A percentile compares a stretch with the other conserved stretches of the same genome.
Evolutionary conservation across 371 early-diverging fungal genomes (phyloP).

Genomic region (Apophysomyces trapeziformis): DNA sequence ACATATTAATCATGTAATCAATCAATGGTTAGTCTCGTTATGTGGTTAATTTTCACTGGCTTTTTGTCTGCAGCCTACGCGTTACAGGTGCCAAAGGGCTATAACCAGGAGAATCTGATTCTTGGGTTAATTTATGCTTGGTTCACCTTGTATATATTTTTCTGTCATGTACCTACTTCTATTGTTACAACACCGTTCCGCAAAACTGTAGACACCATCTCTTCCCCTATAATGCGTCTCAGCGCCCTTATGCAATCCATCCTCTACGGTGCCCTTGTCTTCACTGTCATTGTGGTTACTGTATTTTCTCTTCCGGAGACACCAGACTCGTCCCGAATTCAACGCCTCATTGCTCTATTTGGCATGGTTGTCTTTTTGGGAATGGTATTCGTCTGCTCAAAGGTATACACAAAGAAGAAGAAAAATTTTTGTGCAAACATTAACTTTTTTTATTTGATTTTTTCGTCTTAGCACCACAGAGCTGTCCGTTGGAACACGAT

Average conservation of each 20-base stretch:
- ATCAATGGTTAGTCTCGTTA: slow-evolving; percentile 11
- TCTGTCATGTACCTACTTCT: slow-evolving; percentile 38
- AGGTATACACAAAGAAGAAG: slow-evolving; percentile 27
- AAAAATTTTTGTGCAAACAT: slow-evolving; percentile 5
- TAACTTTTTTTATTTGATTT: slow-evolving; percentile 1
- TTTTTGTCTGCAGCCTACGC: slow-evolving; percentile 31
- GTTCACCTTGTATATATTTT: slow-evolving; percentile 30
- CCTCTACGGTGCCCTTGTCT: slow-evolving; percentile 40
- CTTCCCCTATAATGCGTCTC: slow-evolving; percentile 30
- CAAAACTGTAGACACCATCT: slow-evolving; percentile 14
- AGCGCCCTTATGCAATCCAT: slow-evolving; percentile 19
- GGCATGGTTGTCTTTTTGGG: slow-evolving; percentile 72
- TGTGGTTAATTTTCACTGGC: slow-evolving; percentile 33
- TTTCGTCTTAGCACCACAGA: slow-evolving; percentile 47
- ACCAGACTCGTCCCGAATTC: slow-evolving; percentile 60
- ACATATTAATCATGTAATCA: neutral
- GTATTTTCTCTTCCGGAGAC: slow-evolving; percentile 62
- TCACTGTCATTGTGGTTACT: slow-evolving; percentile 60
- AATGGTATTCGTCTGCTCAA: slow-evolving; percentile 61
- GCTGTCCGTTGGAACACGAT: slow-evolving; percentile 82
- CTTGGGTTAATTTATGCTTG: slow-evolving; percentile 30
- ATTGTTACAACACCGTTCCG: slow-evolving; percentile 28
- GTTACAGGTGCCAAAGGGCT: slow-evolving; percentile 39
- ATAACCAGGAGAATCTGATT: slow-evolving; percentile 32
- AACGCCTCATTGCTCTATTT: slow-evolving; percentile 76